Conservation (phyloP, 129 eudicot species). For the Helianthus annuus region DNA sequence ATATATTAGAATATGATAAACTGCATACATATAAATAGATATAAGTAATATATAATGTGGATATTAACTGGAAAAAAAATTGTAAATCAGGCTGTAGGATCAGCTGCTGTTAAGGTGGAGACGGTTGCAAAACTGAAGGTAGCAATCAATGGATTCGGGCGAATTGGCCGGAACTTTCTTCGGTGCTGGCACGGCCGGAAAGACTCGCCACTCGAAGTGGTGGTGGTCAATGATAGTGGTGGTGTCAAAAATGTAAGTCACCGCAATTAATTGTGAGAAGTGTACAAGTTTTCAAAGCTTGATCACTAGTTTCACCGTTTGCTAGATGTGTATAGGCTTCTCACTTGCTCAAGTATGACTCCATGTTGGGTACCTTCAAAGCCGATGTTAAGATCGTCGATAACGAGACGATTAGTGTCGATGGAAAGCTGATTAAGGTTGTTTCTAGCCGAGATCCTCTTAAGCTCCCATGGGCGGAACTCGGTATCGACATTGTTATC, state of each 20-base stretch:
- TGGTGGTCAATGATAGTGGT: conserved; percentile 94
- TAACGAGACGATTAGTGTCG: conserved; percentile 78
- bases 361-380: conserved; percentile 92
- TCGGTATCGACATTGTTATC: conserved; percentile 87
- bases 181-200: conserved; percentile 98
- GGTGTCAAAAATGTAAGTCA: conserved; percentile 93
- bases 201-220: conserved; percentile 91
- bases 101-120: conserved; percentile 57
- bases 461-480: conserved; percentile 95
- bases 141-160: conserved; percentile 97
- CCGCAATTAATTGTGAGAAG: neutral
- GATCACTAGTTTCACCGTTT: neutral
- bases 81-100: conserved; percentile 50
- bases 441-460: conserved; percentile 92
- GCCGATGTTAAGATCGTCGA: conserved; percentile 89
- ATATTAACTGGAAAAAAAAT: neutral
- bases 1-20: no score
- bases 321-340: conserved; percentile 65
- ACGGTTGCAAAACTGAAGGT: conserved; percentile 92
- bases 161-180: conserved; percentile 96
- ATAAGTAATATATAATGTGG: no score
- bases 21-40: no score
- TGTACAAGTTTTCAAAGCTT: neutral
- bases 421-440: conserved; percentile 86
- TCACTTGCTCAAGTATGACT: conserved; percentile 93